phyloP scores from a whole-genome alignment of 2,329 filamentous ascomycete genomes.

The Emmonsiellopsis sp. region DNA sequence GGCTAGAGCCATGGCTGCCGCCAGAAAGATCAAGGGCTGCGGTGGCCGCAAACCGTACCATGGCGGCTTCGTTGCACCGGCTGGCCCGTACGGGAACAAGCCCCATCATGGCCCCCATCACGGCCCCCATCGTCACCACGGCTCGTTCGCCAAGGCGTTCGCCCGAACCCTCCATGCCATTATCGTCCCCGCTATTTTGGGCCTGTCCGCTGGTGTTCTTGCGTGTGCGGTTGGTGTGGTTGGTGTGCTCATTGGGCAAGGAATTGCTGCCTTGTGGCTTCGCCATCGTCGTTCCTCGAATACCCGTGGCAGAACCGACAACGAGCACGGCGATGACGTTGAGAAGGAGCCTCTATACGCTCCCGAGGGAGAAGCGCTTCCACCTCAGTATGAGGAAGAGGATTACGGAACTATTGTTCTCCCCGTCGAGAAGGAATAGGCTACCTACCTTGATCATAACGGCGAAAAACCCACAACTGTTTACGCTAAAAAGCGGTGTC shows the following conservation, averaged over 20 bases:
- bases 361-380: slow-evolving; percentile 17
- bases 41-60: slow-evolving; percentile 16
- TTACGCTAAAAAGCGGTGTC: background rate
- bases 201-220: slow-evolving; percentile 36
- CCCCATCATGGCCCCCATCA: slow-evolving; percentile 9
- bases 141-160: slow-evolving; percentile 31
- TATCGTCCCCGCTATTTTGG: slow-evolving; percentile 37
- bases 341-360: slow-evolving; percentile 36
- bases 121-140: slow-evolving; percentile 20
- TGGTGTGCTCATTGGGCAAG: slow-evolving; percentile 40
- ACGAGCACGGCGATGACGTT: slow-evolving; percentile 28
- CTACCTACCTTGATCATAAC: background rate
- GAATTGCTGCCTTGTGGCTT: slow-evolving; percentile 37
- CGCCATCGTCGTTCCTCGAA: slow-evolving; percentile 27
- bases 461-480: background rate
- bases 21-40: slow-evolving; percentile 26
- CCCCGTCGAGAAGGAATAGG: slow-evolving; percentile 25
- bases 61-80: background rate
- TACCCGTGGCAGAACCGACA: slow-evolving; percentile 18
- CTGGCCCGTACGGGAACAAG: background rate
- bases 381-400: slow-evolving; percentile 30
- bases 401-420: slow-evolving; percentile 17
- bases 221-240: slow-evolving; percentile 39
- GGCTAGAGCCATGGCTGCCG: slow-evolving; percentile 25
- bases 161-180: slow-evolving; percentile 35